Evolutionary conservation across 2,329 filamentous ascomycete genomes (phyloP).

Genomic region (Cyanodermella asteris): DNA sequence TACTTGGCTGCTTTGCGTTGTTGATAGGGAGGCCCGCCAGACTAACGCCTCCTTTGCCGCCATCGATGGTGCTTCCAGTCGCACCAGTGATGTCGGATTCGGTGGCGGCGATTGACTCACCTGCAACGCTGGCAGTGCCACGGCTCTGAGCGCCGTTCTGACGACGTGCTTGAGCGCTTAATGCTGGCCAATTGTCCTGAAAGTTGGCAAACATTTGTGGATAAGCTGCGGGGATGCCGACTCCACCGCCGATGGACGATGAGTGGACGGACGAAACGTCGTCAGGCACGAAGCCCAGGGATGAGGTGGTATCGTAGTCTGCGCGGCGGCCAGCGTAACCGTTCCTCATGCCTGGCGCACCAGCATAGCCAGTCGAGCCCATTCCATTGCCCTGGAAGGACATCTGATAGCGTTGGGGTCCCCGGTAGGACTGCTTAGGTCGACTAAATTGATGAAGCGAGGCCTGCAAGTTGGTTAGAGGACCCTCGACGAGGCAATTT

Average conservation of each 20-base stretch:
- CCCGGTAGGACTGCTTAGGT: conserved; percentile 78
- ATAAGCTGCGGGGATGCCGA: conserved; percentile 61
- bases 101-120: conserved; percentile 78
- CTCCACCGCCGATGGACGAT: conserved; percentile 69
- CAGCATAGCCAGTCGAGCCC: no score
- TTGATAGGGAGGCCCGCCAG: conserved; percentile 62
- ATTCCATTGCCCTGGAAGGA: conserved; percentile 41
- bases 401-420: conserved; percentile 69
- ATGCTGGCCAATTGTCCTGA: conserved; percentile 69
- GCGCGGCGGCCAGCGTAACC: conserved; percentile 24
- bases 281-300: conserved; percentile 88
- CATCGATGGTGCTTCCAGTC: conserved; percentile 47
- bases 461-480: conserved; percentile 84
- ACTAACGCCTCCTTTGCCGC: conserved; percentile 70
- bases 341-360: no score
- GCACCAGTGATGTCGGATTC: conserved; percentile 60
- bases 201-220: conserved; percentile 94
- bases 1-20: conserved; percentile 47
- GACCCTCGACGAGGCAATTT: conserved; percentile 88
- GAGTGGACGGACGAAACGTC: conserved; percentile 93
- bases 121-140: conserved; percentile 58
- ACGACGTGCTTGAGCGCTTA: conserved; percentile 49
- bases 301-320: conserved; percentile 59
- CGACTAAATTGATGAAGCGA: conserved; percentile 87
- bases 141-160: conserved; percentile 42